A percentile compares a stretch with the other conserved stretches of the same genome.
Conservation (phyloP, 352 stramenopile species). For the Blastocystis sp. region DNA sequence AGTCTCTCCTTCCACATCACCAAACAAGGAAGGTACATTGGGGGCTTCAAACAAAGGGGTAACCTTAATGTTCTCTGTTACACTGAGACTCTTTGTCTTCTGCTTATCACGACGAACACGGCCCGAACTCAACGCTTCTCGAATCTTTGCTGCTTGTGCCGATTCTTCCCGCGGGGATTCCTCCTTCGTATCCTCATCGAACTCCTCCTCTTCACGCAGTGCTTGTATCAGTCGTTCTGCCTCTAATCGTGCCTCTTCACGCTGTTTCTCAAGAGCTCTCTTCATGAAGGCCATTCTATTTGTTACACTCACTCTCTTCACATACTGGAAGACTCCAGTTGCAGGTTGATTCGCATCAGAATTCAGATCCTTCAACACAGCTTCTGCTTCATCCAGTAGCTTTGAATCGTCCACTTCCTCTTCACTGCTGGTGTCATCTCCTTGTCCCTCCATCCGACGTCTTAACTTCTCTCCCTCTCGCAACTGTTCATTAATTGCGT, state of each 20-base stretch:
- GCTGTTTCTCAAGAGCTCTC: constrained; percentile 88
- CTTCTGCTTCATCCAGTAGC: constrained; percentile 72
- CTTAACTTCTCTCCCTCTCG: constrained; percentile 85
- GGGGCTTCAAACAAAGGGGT: constrained; percentile 14
- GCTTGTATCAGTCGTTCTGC: constrained; percentile 80
- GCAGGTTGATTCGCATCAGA: constrained; percentile 75
- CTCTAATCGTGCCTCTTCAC: constrained; percentile 84
- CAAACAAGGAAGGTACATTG: not conserved
- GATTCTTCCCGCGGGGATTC: constrained; percentile 80
- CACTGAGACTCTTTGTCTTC: constrained; percentile 38
- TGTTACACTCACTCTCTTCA: not conserved
- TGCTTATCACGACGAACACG: constrained; percentile 19
- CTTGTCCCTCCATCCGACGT: constrained; percentile 82
- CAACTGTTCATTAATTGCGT: constrained; percentile 83
- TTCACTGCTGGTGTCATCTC: constrained; percentile 76
- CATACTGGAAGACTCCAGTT: constrained; percentile 68
- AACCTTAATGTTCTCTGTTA: constrained; percentile 18
- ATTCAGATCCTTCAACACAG: constrained; percentile 72
- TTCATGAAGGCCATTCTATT: constrained; percentile 93
- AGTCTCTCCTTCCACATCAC: too few relatives aligned
- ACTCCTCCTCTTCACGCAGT: constrained; percentile 85
- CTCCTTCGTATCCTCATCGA: constrained; percentile 79
- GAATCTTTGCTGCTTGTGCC: constrained; percentile 72
- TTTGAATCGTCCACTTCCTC: constrained; percentile 72
- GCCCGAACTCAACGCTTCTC: constrained; percentile 66